Conservation (phyloP, 73 alveolate genomes). For the Tetrahymena borealis region DNA sequence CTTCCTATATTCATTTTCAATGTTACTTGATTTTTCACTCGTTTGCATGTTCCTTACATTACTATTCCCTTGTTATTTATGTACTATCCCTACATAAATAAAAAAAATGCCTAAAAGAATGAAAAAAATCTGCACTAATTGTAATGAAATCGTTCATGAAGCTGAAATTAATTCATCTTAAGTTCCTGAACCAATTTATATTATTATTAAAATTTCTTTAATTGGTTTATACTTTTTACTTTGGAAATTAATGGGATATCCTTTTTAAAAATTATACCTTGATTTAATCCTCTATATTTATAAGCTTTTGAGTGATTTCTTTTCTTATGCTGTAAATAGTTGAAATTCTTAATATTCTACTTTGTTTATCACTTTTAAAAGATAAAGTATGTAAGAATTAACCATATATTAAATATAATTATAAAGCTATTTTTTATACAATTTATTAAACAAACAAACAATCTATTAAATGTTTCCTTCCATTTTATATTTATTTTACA, state of each 20-base stretch:
- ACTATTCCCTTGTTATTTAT: not conserved
- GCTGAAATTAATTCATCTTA: not conserved
- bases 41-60: not conserved
- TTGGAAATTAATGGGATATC: not conserved
- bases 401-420: no score
- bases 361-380: no score
- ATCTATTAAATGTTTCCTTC: no score
- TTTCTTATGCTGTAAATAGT: not conserved
- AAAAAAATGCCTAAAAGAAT: not conserved
- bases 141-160: not conserved
- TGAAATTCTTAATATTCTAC: not conserved
- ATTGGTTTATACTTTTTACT: not conserved
- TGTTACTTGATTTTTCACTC: not conserved
- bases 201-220: not conserved
- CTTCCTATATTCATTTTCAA: not conserved
- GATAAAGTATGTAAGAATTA: no score
- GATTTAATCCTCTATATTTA: not conserved
- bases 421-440: no score
- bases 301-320: not conserved
- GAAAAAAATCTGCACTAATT: not conserved
- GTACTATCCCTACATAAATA: not conserved
- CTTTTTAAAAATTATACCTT: not conserved
- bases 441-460: no score
- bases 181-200: not conserved
- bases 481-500: no score